These are phyloP conservation scores for Yamadazyma kanchanaburiensis DNA, from an alignment of 1,139 yeast species.

Conservation along the genomic window DNA sequence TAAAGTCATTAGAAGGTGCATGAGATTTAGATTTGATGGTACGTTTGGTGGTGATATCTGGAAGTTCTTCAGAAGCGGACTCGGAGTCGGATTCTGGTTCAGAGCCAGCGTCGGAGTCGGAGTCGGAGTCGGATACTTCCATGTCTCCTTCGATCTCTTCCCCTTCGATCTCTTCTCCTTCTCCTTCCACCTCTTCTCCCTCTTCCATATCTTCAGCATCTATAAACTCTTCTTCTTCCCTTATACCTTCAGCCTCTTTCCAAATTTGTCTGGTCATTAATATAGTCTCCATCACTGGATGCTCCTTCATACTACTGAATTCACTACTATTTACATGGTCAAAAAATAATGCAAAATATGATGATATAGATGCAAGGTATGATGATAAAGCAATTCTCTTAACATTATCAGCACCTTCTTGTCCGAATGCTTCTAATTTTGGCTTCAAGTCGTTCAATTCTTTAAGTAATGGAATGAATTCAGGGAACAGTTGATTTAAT, in stretches of 20 bases:
- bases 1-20: constrained; percentile 46
- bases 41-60: constrained; percentile 39
- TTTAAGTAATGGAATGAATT: constrained; percentile 69
- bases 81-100: background rate
- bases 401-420: constrained; percentile 32
- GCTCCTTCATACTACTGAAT: constrained; percentile 70
- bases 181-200: background rate
- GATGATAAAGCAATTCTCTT: constrained; percentile 71
- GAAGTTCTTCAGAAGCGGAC: constrained; percentile 22
- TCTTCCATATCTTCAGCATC: constrained; percentile 10
- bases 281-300: constrained; percentile 83
- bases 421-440: constrained; percentile 29
- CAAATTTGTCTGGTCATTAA: constrained; percentile 83
- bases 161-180: constrained; percentile 5
- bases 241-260: constrained; percentile 67
- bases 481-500: constrained; percentile 70
- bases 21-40: constrained; percentile 11
- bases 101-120: background rate
- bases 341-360: constrained; percentile 71
- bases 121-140: background rate
- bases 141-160: background rate
- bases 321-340: constrained; percentile 54
- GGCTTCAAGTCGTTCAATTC: constrained; percentile 56
- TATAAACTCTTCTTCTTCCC: constrained; percentile 9
- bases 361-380: constrained; percentile 69